phyloP scores from a whole-genome alignment of 768 basidiomycete genomes.

The Myochromella boudieri region DNA sequence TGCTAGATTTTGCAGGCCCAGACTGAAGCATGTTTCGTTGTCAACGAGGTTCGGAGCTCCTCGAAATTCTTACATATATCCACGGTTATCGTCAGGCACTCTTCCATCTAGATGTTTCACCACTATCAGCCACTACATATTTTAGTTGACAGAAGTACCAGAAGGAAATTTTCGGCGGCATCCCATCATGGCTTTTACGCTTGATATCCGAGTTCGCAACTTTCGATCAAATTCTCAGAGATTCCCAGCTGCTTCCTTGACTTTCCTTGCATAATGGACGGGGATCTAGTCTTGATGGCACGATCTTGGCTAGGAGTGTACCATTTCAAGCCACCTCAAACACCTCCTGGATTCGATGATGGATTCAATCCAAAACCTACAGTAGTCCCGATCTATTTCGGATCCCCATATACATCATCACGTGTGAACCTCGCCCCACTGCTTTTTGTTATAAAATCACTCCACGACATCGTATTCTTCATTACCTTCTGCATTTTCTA shows the following conservation, averaged over 20 bases:
- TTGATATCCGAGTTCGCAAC: too few species aligned
- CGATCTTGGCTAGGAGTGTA: neutral
- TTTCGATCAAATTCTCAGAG: too few species aligned
- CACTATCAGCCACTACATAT: neutral
- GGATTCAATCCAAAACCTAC: conserved; percentile 7
- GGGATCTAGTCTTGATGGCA: too few species aligned
- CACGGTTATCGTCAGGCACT: neutral
- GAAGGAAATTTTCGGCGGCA: too few species aligned
- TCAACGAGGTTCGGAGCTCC: neutral
- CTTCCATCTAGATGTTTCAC: conserved; percentile 5
- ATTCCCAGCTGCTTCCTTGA: too few species aligned
- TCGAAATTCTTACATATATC: neutral
- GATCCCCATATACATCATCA: conserved; percentile 6
- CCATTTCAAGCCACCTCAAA: conserved; percentile 10
- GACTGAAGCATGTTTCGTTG: conserved; percentile 7
- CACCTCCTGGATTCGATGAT: conserved; percentile 16
- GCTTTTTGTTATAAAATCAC: conserved; percentile 6
- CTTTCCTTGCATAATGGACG: neutral
- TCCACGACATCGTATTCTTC: neutral
- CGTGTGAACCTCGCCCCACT: neutral
- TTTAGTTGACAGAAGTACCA: too few species aligned
- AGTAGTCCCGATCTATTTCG: conserved; percentile 6
- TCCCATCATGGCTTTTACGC: too few species aligned
- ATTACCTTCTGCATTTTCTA: too few species aligned
- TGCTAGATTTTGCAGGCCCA: neutral